Evolutionary conservation across 345 rosid genomes (phyloP).

Genomic region (Aegle marmelos): DNA sequence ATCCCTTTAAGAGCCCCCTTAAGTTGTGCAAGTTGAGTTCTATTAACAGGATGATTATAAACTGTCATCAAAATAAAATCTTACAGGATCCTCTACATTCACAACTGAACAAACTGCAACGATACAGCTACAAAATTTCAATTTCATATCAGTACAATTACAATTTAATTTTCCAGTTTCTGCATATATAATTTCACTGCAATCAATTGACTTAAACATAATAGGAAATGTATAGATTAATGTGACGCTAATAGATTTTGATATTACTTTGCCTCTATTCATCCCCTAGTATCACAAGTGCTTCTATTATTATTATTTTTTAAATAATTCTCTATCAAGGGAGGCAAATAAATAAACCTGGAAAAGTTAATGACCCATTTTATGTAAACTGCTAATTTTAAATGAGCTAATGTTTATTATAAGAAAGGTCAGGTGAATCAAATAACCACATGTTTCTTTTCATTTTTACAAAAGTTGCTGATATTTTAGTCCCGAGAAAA

Average conservation of each 20-base stretch:
- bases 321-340: no score
- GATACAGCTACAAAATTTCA: no score
- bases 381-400: background rate
- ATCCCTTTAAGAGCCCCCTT: background rate
- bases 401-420: no score
- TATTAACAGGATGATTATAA: background rate
- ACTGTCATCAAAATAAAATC: background rate
- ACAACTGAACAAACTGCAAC: background rate
- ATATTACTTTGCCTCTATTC: background rate
- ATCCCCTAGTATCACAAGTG: background rate
- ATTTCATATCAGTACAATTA: background rate
- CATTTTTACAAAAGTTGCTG: background rate
- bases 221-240: background rate
- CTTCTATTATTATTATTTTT: no score
- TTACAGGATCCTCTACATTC: background rate
- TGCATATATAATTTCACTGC: background rate
- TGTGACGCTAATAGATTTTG: background rate
- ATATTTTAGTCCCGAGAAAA: background rate
- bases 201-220: background rate
- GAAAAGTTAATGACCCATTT: background rate
- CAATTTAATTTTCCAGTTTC: background rate
- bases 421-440: no score
- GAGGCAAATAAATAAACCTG: no score
- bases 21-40: background rate
- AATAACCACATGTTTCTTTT: background rate